Conservation (phyloP, 148 eudicot genomes). For the Vaccinium macrocarpon region DNA sequence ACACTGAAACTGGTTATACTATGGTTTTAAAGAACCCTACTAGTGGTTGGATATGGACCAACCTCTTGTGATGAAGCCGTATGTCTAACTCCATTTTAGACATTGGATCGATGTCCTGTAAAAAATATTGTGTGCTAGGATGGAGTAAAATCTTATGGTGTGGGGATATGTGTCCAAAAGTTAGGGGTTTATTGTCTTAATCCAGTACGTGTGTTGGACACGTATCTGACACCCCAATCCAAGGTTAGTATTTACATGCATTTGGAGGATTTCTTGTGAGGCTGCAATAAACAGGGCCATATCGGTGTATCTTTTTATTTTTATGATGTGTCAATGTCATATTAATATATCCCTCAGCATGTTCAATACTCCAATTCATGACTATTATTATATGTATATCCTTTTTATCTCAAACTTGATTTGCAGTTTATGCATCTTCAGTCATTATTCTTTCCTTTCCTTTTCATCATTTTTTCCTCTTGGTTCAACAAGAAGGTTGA, state of each 20-base stretch:
- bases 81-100: neutral
- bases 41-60: neutral
- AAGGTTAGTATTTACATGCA: neutral
- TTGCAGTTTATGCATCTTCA: neutral
- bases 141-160: no score
- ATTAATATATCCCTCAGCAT: neutral
- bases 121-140: neutral
- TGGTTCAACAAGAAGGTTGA: neutral
- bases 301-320: neutral
- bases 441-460: neutral
- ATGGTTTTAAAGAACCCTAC: neutral
- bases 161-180: no score
- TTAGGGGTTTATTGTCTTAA: neutral
- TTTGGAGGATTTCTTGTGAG: neutral
- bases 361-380: neutral
- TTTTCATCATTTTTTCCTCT: neutral
- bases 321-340: neutral
- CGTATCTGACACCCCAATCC: neutral
- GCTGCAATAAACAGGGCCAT: neutral
- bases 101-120: neutral
- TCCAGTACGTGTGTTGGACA: neutral
- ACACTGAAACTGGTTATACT: neutral
- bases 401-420: neutral
- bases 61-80: neutral
- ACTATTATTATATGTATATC: neutral